A percentile compares a stretch with the other conserved stretches of the same genome.
These are phyloP conservation scores for Rhodotorula graminis DNA, from an alignment of 768 basidiomycete genomes.

Conservation along the genomic window DNA sequence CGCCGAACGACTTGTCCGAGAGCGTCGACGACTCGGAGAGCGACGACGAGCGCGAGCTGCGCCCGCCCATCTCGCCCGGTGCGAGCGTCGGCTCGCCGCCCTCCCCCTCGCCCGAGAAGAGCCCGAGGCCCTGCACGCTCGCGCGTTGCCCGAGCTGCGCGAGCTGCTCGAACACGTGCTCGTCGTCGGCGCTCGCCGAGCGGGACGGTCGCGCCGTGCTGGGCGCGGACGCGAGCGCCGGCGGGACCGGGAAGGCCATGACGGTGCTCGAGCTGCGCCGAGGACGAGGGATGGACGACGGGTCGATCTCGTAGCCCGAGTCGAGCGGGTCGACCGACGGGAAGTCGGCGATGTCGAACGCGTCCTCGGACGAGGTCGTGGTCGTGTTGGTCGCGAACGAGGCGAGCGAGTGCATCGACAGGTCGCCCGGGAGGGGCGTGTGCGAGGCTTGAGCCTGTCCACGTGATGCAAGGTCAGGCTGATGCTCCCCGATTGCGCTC, in stretches of 20 bases:
- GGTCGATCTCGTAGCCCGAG: not conserved
- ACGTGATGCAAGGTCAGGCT: too few species aligned
- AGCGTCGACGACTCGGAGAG: conserved; percentile 5
- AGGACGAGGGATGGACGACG: not conserved
- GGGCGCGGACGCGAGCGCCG: not conserved
- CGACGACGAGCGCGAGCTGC: conserved; percentile 12
- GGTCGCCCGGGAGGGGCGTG: not conserved
- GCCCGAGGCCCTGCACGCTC: conserved; percentile 17
- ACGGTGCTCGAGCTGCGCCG: conserved; percentile 20
- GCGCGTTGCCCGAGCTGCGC: conserved; percentile 10
- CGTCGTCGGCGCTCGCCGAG: not conserved
- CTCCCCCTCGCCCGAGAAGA: not conserved
- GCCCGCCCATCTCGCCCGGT: not conserved
- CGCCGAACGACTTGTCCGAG: conserved; percentile 13
- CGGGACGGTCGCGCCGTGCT: not conserved
- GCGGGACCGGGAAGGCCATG: conserved; percentile 26
- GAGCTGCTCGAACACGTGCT: conserved; percentile 17
- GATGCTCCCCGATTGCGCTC: not conserved
- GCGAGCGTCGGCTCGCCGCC: not conserved
- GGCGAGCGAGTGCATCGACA: conserved; percentile 13
- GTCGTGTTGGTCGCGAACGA: conserved; percentile 19
- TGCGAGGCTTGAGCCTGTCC: not conserved
- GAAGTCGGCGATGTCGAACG: conserved; percentile 35
- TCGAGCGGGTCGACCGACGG: conserved; percentile 18
- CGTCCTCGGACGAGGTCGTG: conserved; percentile 21